Conservation (phyloP, 2,329 filamentous ascomycete species). For the Stemphylium lycopersici region DNA sequence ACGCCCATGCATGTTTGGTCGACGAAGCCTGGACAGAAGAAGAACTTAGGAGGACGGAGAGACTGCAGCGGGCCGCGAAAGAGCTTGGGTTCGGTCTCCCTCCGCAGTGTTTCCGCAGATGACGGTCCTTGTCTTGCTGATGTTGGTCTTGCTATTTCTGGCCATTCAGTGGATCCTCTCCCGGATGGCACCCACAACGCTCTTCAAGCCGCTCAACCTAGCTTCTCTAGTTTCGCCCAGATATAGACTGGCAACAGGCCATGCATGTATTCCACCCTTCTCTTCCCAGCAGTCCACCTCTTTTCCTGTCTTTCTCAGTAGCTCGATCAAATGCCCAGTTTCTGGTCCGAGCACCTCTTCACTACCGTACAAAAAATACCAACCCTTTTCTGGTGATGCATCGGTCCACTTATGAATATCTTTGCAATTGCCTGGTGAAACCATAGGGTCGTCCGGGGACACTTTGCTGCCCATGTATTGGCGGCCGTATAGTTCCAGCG, state of each 20-base stretch:
- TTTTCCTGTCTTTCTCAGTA: constrained; percentile 61
- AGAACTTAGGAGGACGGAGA: constrained; percentile 3
- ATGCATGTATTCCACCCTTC: constrained; percentile 75
- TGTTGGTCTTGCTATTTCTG: background rate
- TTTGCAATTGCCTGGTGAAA: constrained; percentile 74
- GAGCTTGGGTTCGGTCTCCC: constrained; percentile 18
- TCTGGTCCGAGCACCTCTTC: constrained; percentile 81
- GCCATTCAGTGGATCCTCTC: constrained; percentile 31
- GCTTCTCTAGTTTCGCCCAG: constrained; percentile 56
- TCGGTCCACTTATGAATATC: constrained; percentile 70
- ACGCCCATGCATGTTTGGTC: background rate
- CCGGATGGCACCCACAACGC: constrained; percentile 50
- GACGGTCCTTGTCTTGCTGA: background rate
- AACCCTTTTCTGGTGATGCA: constrained; percentile 69
- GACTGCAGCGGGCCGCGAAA: constrained; percentile 11
- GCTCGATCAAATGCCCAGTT: constrained; percentile 64
- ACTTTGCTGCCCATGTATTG: constrained; percentile 67
- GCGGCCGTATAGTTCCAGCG: constrained; percentile 71
- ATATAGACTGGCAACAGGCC: constrained; percentile 74
- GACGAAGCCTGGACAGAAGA: background rate
- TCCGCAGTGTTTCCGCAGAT: constrained; percentile 8
- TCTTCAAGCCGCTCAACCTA: constrained; percentile 55
- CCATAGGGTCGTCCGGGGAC: constrained; percentile 60
- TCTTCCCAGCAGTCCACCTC: constrained; percentile 66
- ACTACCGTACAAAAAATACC: constrained; percentile 73